These are phyloP conservation scores for Amanita phalloides DNA, from an alignment of 768 basidiomycete genomes.

Conservation along the genomic window DNA sequence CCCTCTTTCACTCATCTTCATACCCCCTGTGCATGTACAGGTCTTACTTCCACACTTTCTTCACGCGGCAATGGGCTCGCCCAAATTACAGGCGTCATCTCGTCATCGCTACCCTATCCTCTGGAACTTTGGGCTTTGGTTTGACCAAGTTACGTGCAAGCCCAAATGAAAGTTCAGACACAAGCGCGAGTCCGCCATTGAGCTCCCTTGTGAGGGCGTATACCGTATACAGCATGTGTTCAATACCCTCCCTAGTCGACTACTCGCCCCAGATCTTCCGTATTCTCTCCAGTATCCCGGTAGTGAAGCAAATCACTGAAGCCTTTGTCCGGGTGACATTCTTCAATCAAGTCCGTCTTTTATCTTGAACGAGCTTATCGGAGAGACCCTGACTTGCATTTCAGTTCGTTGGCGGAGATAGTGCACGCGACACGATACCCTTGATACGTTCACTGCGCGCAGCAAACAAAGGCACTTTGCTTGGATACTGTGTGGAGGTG, in stretches of 20 bases:
- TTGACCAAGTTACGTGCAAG: not conserved
- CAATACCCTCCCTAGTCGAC: constrained; percentile 68
- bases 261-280: constrained; percentile 57
- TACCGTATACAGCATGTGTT: constrained; percentile 73
- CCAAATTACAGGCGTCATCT: not conserved
- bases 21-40: constrained; percentile 2
- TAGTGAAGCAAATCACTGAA: constrained; percentile 55
- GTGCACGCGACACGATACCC: constrained; percentile 56
- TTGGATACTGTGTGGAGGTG: constrained; percentile 83
- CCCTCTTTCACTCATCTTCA: not conserved
- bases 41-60: not conserved
- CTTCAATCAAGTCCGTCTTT: constrained; percentile 59
- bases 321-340: constrained; percentile 69
- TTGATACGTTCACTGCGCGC: constrained; percentile 50
- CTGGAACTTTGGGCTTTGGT: not conserved
- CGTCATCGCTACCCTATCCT: not conserved
- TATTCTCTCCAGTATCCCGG: constrained; percentile 38
- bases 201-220: constrained; percentile 56
- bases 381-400: not conserved
- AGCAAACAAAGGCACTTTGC: constrained; percentile 63
- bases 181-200: constrained; percentile 10
- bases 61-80: not conserved
- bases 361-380: not conserved
- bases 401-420: constrained; percentile 87
- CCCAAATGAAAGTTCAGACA: not conserved